Evolutionary conservation across 176 grass and related monocot species (phyloP).

Genomic region (Sorghum bicolor): DNA sequence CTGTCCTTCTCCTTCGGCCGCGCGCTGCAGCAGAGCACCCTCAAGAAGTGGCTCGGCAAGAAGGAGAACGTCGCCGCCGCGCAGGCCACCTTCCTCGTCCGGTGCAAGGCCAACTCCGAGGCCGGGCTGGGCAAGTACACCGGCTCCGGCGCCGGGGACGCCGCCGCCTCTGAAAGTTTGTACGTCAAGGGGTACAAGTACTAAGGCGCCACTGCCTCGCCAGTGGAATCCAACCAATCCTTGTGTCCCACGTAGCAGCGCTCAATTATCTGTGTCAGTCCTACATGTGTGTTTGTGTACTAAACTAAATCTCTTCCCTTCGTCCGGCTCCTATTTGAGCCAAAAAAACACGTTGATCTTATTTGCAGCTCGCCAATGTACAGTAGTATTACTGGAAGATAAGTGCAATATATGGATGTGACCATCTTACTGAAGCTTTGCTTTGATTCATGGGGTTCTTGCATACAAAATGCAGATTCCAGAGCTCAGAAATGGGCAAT

Average conservation of each 20-base stretch:
- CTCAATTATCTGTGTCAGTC: background rate
- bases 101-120: constrained; percentile 92
- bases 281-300: background rate
- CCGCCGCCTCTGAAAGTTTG: constrained; percentile 84
- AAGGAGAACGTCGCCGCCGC: constrained; percentile 72
- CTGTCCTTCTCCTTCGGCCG: constrained; percentile 92
- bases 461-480: background rate
- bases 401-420: constrained; percentile 1
- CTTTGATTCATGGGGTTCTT: background rate
- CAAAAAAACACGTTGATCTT: constrained; percentile 28
- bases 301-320: background rate
- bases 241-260: background rate
- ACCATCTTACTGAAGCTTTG: background rate
- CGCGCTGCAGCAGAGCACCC: constrained; percentile 88
- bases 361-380: constrained; percentile 6
- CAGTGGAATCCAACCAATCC: background rate
- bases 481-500: background rate
- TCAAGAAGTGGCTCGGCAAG: constrained; percentile 96
- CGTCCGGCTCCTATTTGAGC: constrained; percentile 5
- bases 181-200: constrained; percentile 89
- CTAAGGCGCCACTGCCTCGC: background rate
- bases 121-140: constrained; percentile 74
- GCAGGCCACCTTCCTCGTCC: constrained; percentile 60
- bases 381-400: constrained; percentile 23
- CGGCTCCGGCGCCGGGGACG: constrained; percentile 43